A percentile compares a stretch with the other conserved stretches of the same genome.
Conservation (phyloP, 2,329 filamentous ascomycete species). For the Calonectria pauciramosa region DNA sequence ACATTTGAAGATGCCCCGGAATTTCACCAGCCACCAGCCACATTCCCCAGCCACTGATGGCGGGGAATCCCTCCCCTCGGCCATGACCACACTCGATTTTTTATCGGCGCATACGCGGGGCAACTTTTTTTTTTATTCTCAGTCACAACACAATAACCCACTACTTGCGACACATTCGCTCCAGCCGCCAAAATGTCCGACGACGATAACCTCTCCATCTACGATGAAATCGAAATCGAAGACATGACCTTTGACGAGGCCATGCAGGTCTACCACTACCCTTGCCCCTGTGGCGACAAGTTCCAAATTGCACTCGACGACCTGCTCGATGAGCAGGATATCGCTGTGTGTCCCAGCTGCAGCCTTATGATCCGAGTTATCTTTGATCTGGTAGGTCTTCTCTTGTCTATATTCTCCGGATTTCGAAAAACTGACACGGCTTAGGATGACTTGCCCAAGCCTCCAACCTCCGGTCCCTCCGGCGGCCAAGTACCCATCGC, state of each 20-base stretch:
- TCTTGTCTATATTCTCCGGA: background rate
- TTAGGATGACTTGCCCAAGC: slow-evolving; percentile 62
- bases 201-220: slow-evolving; percentile 79
- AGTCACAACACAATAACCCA: slow-evolving; percentile 17
- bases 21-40: slow-evolving; percentile 20
- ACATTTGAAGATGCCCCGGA: slow-evolving; percentile 28
- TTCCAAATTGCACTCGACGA: slow-evolving; percentile 93
- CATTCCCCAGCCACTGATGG: slow-evolving; percentile 27
- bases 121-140: slow-evolving; percentile 39
- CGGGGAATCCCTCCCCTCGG: background rate
- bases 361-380: slow-evolving; percentile 97
- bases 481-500: slow-evolving; percentile 56
- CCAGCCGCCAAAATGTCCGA: slow-evolving; percentile 66
- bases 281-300: slow-evolving; percentile 95
- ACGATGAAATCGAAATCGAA: slow-evolving; percentile 98
- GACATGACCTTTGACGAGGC: slow-evolving; percentile 93
- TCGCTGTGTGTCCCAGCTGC: slow-evolving; percentile 97
- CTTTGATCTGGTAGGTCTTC: slow-evolving; percentile 80
- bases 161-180: background rate
- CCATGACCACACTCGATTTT: background rate
- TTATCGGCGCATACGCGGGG: slow-evolving; percentile 44
- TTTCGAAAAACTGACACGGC: slow-evolving; percentile 3
- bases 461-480: slow-evolving; percentile 48
- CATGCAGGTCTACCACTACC: slow-evolving; percentile 93
- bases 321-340: slow-evolving; percentile 88